A percentile compares a stretch with the other conserved stretches of the same genome.
phyloP scores from a whole-genome alignment of 371 early-diverging fungal species.

The Enteropsectra breve region DNA sequence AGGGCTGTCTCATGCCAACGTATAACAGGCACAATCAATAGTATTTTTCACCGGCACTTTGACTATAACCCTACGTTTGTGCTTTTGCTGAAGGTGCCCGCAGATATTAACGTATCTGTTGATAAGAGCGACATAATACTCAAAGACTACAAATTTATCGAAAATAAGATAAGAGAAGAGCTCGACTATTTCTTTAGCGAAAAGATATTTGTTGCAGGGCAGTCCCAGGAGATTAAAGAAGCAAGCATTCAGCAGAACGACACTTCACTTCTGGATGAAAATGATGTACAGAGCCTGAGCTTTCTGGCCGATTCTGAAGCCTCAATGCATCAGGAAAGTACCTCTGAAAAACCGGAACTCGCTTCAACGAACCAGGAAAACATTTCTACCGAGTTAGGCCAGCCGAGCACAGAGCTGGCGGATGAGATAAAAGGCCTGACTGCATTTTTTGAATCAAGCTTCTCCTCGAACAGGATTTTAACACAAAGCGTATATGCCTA shows the following conservation, averaged over 20 bases:
- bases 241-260: background rate
- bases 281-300: too few species aligned
- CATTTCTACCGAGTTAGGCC: too few species aligned
- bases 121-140: constrained; percentile 47
- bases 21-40: constrained; percentile 29
- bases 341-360: too few species aligned
- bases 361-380: background rate
- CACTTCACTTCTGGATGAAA: background rate
- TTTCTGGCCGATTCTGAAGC: too few species aligned
- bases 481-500: background rate
- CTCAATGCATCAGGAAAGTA: too few species aligned
- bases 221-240: background rate
- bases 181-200: constrained; percentile 14
- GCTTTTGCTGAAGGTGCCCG: constrained; percentile 25
- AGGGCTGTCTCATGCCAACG: constrained; percentile 23
- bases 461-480: background rate
- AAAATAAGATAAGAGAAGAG: constrained; percentile 21
- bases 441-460: background rate
- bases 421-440: too few species aligned
- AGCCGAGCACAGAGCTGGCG: background rate
- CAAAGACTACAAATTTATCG: constrained; percentile 22
- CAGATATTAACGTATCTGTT: constrained; percentile 44
- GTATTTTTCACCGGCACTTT: constrained; percentile 11
- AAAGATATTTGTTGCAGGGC: background rate
- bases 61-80: constrained; percentile 36